Evolutionary conservation across 345 rosid species (phyloP), one percentile per base, ranked within the genome.

Genomic region (Pistacia integerrima): DNA sequence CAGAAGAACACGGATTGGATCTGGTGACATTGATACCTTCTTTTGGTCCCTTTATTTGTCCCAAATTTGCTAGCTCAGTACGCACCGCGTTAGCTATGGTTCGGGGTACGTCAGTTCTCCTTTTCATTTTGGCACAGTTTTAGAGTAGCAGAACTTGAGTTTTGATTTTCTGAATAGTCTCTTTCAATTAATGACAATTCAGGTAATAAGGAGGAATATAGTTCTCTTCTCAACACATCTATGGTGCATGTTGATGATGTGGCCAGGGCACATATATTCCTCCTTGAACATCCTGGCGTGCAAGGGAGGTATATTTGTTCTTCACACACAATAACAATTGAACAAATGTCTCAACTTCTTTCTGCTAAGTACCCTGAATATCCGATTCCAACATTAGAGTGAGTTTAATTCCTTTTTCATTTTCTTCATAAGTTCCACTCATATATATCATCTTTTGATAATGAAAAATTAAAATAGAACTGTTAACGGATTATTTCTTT

Each of bases 221-320:
- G 28, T 2, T 0, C 0, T 20, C 76, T 77, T 67, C n/a, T 35
- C 2, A n/a, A 76, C 18, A 0, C 17, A 9, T 4, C 67, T 4
- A 28, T 87, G 60, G 87, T 85, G 55, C 88, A 83, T 30, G 74
- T 74, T 3, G 90, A 87, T 46, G 90, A 85, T 52, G 76, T 85
- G 9, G 84, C 69, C 2, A 82, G 67, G 8, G 88, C 86, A 52
- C 87, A 85, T 33, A 87, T 87, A 16, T 85, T 83, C 70, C 76
- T 87, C 35, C 72, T 82, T 28, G 87, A 89, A 46, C 20, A 70
- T 57, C 69, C 84, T 0, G 44, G 79, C 5, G 82, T 85, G 35
- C 67, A 81, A 44, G 92, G 87, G 33, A 81, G 92, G 22, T 78
- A 87, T 48, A 78, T 68, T 41, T 87, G 87, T 80, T 82, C 86